Evolutionary conservation across 2,329 filamentous ascomycete genomes (phyloP), one percentile per base, ranked within the genome.

Genomic region (Chrysosporium keratinophilum): DNA sequence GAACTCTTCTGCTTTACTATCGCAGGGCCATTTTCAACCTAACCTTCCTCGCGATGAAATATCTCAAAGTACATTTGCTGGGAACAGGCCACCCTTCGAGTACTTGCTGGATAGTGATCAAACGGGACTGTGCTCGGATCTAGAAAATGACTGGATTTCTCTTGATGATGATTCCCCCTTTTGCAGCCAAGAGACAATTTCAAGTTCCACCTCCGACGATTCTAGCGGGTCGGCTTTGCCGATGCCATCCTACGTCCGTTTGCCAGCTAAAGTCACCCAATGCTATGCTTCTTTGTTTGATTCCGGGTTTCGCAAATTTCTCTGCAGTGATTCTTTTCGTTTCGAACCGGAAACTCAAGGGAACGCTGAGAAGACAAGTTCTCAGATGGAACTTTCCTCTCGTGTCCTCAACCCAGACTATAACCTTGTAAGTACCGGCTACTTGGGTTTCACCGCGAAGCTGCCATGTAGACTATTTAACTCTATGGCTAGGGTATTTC

Each of bases 381-480:
- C 51, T 34, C 54, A 71, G 34, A 54, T 60, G 1, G 54, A 59
- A 11, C 56, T 68, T 3, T 61, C 59, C 1, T 68, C 69, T 5
- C 57, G 54, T 10, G 52, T 69, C 7, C 68, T 70, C 45, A 65
- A 60, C 12, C 56, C 54, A 7, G 57, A 60, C 3, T 69, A 71
- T 50, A 58, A 59, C 42, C 59, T 64, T 56, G 70, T 69, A 52
- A 59, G 55, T 37, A 4, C 1, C 19, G 17, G 12, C 6, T 37
- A 3, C n/a, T 2, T 11, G 28, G 14, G 14, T 33, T 50, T 15
- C 37, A 19, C n/a, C 42, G 33, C 34, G 17, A 5, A 12, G 12
- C 20, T 17, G 17, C 6, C 33, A 11, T 19, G 23, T 3, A n/a
- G 33, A 12, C 46, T 46, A 19, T 12, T 20, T 55, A 51, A 37